Evolutionary conservation across 495 filamentous ascomycete species (phyloP), one percentile per base, ranked within the genome.

Genomic region (Penicillium steckii): DNA sequence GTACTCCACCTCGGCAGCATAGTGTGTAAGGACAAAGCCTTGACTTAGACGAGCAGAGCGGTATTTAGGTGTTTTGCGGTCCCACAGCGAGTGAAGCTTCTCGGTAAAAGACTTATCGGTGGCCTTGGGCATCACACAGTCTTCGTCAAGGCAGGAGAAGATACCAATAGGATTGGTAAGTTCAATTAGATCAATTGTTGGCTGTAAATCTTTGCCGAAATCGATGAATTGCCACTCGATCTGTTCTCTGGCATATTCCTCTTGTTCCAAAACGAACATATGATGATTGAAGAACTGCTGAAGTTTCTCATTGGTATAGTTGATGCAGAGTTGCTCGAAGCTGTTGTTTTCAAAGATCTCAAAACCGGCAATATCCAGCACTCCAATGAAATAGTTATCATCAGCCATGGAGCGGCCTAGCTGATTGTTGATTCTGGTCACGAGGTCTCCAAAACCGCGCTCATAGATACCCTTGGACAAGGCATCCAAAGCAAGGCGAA

Each of bases 141-240:
- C 95, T 71, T 99, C 95, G 60, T 99, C 95, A 6, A 99, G 76
- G 66, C 95, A 99, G 0, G 94, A 97, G 64, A 99, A 99, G 43
- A 99, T 95, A 70, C 95, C 95, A 47, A 99, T 97, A 0, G 95
- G 95, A 55, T 97, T 99, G 4, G 92, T 82, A 25, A 97, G 67
- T 65, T 99, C 95, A 43, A 99, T 99, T 15, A 99, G 73, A 61
- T 99, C 93, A 59, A 99, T 99, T 4, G 95, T 99, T 3, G 95
- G 95, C 71, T 99, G 95, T 15, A 99, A 75, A 63, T 99, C 95
- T 53, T 89, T 90, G 30, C 95, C 95, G 65, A 99, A 99, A 64
- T 99, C 95, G 64, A 99, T 97, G 65, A 99, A 99, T 64, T 97
- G 90, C 95, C 95, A 99, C 71, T 99, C 93, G 59, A 99, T 99